Conservation (phyloP, 805 yeast genomes). For the Clavispora carvajalis region DNA sequence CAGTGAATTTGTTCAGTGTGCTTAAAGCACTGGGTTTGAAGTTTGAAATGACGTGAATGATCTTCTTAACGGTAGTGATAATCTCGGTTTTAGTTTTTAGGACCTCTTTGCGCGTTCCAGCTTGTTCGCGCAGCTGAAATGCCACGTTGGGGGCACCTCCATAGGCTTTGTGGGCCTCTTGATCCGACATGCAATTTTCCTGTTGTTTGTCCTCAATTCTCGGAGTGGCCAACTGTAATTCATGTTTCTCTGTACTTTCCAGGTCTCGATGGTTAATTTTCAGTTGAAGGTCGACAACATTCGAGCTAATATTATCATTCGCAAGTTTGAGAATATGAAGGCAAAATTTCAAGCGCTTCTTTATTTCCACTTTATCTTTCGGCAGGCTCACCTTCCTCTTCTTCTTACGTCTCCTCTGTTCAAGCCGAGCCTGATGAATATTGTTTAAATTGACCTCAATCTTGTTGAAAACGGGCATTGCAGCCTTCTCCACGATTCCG, state of each 20-base stretch:
- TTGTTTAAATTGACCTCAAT: slow-evolving; percentile 42
- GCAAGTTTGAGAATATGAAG: slow-evolving; percentile 77
- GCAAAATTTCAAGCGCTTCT: slow-evolving; percentile 71
- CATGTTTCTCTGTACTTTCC: slow-evolving; percentile 16
- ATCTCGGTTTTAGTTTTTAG: slow-evolving; percentile 70
- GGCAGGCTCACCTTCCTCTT: slow-evolving; percentile 7
- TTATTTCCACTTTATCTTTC: slow-evolving; percentile 48
- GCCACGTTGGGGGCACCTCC: not conserved
- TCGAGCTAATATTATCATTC: slow-evolving; percentile 64
- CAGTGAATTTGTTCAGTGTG: not conserved
- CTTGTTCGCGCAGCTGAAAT: not conserved
- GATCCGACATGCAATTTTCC: slow-evolving; percentile 1
- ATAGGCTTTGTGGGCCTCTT: slow-evolving; percentile 1
- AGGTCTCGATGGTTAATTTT: slow-evolving; percentile 44
- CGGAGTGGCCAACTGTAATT: slow-evolving; percentile 7
- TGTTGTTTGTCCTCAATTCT: not conserved
- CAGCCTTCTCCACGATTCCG: slow-evolving; percentile 52
- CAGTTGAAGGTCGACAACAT: slow-evolving; percentile 57
- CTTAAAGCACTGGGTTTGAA: slow-evolving; percentile 45
- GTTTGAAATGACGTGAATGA: slow-evolving; percentile 78
- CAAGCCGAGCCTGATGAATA: slow-evolving; percentile 27
- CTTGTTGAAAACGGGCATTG: slow-evolving; percentile 47
- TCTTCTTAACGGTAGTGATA: slow-evolving; percentile 82
- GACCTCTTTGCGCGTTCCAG: slow-evolving; percentile 8
- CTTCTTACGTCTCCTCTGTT: slow-evolving; percentile 14